phyloP scores from a whole-genome alignment of 208 protist species.

The Acanthamoeba triangularis region DNA sequence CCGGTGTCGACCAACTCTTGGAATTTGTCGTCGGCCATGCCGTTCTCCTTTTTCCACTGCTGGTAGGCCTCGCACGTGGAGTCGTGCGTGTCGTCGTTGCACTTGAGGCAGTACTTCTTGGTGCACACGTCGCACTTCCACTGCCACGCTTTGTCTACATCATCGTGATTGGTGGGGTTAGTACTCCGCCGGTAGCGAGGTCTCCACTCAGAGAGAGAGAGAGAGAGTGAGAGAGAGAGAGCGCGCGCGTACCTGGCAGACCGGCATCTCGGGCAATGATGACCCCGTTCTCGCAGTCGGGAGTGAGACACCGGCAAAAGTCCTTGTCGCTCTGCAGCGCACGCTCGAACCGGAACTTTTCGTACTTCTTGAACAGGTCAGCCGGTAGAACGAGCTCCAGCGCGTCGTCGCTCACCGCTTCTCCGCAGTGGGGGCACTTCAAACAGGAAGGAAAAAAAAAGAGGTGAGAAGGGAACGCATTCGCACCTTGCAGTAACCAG shows the following conservation, averaged over 20 bases:
- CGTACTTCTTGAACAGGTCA: slow-evolving; percentile 61
- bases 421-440: slow-evolving; percentile 42
- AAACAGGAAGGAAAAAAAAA: too few relatives aligned
- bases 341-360: slow-evolving; percentile 72
- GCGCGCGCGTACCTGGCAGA: not conserved
- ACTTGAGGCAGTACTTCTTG: slow-evolving; percentile 75
- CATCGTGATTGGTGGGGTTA: not conserved
- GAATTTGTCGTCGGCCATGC: slow-evolving; percentile 73
- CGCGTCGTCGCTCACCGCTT: slow-evolving; percentile 52
- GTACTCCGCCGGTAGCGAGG: too few relatives aligned
- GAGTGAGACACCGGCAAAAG: slow-evolving; percentile 30
- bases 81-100: slow-evolving; percentile 72
- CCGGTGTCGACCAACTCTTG: slow-evolving; percentile 52
- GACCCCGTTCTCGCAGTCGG: slow-evolving; percentile 71
- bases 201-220: too few relatives aligned
- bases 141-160: slow-evolving; percentile 60
- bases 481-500: too few relatives aligned
- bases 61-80: slow-evolving; percentile 54
- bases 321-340: slow-evolving; percentile 72
- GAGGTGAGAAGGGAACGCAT: too few relatives aligned
- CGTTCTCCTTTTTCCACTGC: slow-evolving; percentile 74
- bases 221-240: not conserved
- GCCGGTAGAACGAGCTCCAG: slow-evolving; percentile 66
- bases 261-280: slow-evolving; percentile 53
- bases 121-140: slow-evolving; percentile 60